Evolutionary conservation across 2,329 filamentous ascomycete species (phyloP).

Genomic region (Ophiostoma montium): DNA sequence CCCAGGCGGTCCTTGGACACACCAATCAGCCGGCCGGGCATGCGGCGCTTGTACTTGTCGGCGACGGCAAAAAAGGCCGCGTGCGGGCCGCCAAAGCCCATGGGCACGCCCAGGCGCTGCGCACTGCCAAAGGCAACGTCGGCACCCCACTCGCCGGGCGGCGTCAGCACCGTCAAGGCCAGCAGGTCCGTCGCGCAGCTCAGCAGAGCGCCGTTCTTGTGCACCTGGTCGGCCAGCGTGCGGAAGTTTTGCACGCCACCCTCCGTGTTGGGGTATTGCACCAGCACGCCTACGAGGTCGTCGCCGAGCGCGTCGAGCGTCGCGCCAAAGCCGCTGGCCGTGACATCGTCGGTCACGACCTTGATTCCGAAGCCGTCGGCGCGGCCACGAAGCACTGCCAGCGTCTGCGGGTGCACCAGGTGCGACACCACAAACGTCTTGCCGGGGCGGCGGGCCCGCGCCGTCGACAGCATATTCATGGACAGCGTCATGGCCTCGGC

Average conservation of each 20-base stretch:
- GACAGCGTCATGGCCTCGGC: constrained; percentile 95
- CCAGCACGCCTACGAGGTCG: constrained; percentile 74
- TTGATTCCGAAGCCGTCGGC: constrained; percentile 85
- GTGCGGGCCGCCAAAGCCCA: constrained; percentile 89
- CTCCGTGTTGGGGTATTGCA: constrained; percentile 88
- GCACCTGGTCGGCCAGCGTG: constrained; percentile 58
- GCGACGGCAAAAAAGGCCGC: constrained; percentile 89
- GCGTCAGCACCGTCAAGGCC: constrained; percentile 72
- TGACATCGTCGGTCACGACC: constrained; percentile 58
- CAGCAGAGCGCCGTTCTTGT: constrained; percentile 64
- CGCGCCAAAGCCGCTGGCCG: constrained; percentile 44
- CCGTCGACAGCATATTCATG: constrained; percentile 56
- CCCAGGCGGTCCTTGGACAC: constrained; percentile 84
- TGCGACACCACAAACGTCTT: constrained; percentile 79
- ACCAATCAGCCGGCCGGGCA: constrained; percentile 80
- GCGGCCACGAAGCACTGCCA: constrained; percentile 69
- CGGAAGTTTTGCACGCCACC: constrained; percentile 68
- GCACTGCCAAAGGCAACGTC: constrained; percentile 91
- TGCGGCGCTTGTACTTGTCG: constrained; percentile 87
- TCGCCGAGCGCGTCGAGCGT: constrained; percentile 61
- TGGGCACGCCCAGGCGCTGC: constrained; percentile 80
- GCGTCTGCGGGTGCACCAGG: constrained; percentile 71
- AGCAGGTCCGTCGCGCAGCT: constrained; percentile 82
- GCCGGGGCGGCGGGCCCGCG: constrained; percentile 57
- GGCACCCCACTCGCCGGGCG: constrained; percentile 86